Percentiles rank a stretch among this genome's conserved stretches.
Evolutionary conservation across 345 rosid species (phyloP).

Genomic region (Nephelium lappaceum): DNA sequence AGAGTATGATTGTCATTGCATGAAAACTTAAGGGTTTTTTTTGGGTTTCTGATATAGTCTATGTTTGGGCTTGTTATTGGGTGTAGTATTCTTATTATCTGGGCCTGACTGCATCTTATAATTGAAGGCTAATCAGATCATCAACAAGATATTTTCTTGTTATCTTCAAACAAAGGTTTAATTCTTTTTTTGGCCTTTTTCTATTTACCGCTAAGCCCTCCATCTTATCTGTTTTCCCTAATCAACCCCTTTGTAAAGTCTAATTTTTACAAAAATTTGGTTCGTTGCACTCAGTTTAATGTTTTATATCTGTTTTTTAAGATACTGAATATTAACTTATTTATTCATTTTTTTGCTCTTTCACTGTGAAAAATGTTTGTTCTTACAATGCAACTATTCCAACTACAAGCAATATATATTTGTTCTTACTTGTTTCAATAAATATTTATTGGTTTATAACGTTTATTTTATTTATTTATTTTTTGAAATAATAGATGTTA

Average conservation of each 20-base stretch:
- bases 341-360: no score
- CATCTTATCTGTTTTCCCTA: not conserved
- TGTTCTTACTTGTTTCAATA: no score
- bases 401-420: no score
- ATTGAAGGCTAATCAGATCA: not conserved
- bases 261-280: not conserved
- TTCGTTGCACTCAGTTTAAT: not conserved
- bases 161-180: not conserved
- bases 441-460: no score
- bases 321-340: no score
- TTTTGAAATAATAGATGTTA: no score
- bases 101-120: not conserved
- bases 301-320: no score
- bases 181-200: no score
- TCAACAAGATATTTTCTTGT: constrained; percentile 1
- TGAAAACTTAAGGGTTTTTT: not conserved
- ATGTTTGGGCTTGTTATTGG: not conserved
- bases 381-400: no score
- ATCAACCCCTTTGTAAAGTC: not conserved
- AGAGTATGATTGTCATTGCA: constrained; percentile 11
- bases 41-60: not conserved
- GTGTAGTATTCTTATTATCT: not conserved
- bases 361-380: no score
- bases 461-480: no score
- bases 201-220: not conserved